phyloP scores from a whole-genome alignment of 2,329 filamentous ascomycete species.

The Nemania diffusa region DNA sequence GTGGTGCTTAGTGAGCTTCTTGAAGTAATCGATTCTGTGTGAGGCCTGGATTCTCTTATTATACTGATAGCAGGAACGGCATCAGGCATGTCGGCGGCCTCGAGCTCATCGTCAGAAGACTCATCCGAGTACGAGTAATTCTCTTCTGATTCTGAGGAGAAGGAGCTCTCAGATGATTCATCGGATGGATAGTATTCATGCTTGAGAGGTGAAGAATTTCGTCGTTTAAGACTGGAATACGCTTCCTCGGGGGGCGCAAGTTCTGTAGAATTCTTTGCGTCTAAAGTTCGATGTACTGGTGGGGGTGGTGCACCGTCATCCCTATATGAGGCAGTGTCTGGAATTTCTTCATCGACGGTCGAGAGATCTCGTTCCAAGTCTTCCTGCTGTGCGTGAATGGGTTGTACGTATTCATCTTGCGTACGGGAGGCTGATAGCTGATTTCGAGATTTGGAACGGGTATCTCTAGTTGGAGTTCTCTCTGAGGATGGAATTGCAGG shows the following conservation, averaged over 20 bases:
- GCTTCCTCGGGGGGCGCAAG: conserved; percentile 60
- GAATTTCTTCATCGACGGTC: conserved; percentile 49
- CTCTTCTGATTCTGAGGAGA: conserved; percentile 53
- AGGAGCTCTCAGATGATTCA: conserved; percentile 60
- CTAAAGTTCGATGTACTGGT: conserved; percentile 62
- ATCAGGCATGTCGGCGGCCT: conserved; percentile 69
- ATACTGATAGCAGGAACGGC: conserved; percentile 69
- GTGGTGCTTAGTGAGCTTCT: conserved; percentile 68
- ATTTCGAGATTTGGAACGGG: conserved; percentile 41
- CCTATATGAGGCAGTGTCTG: conserved; percentile 53
- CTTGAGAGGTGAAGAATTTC: conserved; percentile 92
- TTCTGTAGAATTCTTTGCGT: conserved; percentile 53
- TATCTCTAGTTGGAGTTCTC: conserved; percentile 53
- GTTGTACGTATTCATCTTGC: conserved; percentile 28
- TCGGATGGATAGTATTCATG: conserved; percentile 95
- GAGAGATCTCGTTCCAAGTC: conserved; percentile 53
- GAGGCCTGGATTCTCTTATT: conserved; percentile 50
- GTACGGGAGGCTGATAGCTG: conserved; percentile 31
- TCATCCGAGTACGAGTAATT: conserved; percentile 59
- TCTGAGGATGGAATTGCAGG: conserved; percentile 48
- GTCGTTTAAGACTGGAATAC: conserved; percentile 67
- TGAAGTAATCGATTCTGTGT: conserved; percentile 56
- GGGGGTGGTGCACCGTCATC: conserved; percentile 67
- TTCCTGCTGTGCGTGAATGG: conserved; percentile 49
- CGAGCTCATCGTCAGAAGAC: conserved; percentile 66